Percentiles rank a stretch among this genome's conserved stretches.
phyloP scores from a whole-genome alignment of 805 yeast species.

The Wickerhamiella vanderwaltii region DNA sequence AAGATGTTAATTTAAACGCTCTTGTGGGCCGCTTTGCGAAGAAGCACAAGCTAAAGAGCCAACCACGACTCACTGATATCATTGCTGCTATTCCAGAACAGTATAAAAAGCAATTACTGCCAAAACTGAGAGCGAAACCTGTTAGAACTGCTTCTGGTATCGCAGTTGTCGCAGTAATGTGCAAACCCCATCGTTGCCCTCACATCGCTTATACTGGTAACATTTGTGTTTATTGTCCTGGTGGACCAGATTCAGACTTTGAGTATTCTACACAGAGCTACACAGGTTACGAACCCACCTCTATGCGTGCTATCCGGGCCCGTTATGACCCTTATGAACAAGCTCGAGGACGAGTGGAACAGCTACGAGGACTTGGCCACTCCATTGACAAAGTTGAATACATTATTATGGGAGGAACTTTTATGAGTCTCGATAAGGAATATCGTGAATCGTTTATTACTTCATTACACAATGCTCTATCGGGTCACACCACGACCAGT shows the following conservation, averaged over 20 bases:
- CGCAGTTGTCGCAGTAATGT: slow-evolving; percentile 98
- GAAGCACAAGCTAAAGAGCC: slow-evolving; percentile 80
- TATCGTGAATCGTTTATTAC: slow-evolving; percentile 84
- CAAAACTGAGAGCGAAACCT: slow-evolving; percentile 95
- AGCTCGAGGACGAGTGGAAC: slow-evolving; percentile 95
- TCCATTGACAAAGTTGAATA: slow-evolving; percentile 95
- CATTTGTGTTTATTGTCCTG: slow-evolving; percentile 96
- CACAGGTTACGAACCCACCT: slow-evolving; percentile 97
- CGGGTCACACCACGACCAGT: slow-evolving; percentile 79
- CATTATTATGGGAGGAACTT: slow-evolving; percentile 97
- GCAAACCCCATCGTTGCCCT: slow-evolving; percentile 98
- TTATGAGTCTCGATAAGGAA: slow-evolving; percentile 84
- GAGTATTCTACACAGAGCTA: slow-evolving; percentile 97
- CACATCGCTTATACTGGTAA: slow-evolving; percentile 98
- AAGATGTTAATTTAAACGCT: slow-evolving; percentile 82
- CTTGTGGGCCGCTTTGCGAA: slow-evolving; percentile 74
- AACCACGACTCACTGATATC: slow-evolving; percentile 90
- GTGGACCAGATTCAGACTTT: slow-evolving; percentile 97
- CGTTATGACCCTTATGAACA: slow-evolving; percentile 97
- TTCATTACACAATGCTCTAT: slow-evolving; percentile 84
- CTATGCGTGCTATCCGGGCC: slow-evolving; percentile 98
- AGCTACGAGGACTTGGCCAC: slow-evolving; percentile 87
- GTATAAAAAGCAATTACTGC: slow-evolving; percentile 78
- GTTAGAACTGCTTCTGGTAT: slow-evolving; percentile 98
- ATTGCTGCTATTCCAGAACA: slow-evolving; percentile 93